These are phyloP conservation scores for Gymnopilus dilepis DNA, from an alignment of 768 basidiomycete species.

Conservation along the genomic window DNA sequence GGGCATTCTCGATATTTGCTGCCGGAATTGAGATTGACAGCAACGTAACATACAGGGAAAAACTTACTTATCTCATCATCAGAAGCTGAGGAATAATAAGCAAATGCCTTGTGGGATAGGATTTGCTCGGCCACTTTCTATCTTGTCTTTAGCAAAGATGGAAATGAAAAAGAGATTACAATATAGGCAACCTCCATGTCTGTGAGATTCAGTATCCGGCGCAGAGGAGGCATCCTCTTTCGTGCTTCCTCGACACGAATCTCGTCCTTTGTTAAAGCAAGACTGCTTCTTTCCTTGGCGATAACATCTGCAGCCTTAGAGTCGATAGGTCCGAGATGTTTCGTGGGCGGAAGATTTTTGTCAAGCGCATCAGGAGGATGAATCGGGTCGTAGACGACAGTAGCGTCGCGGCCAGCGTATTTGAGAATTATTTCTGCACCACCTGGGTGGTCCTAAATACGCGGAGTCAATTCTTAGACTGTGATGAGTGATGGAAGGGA, in stretches of 20 bases:
- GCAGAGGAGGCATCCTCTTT: slow-evolving; percentile 65
- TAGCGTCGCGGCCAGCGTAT: slow-evolving; percentile 89
- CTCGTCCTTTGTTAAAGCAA: slow-evolving; percentile 69
- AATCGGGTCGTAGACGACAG: slow-evolving; percentile 75
- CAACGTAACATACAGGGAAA: background rate
- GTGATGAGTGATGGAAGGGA: slow-evolving; percentile 4
- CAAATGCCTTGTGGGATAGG: slow-evolving; percentile 74
- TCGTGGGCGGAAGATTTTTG: slow-evolving; percentile 69
- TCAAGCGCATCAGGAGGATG: slow-evolving; percentile 85
- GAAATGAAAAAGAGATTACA: background rate
- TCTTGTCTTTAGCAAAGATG: slow-evolving; percentile 6
- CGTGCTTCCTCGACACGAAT: slow-evolving; percentile 67
- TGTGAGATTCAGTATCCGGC: slow-evolving; percentile 70
- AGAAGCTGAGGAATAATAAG: slow-evolving; percentile 86
- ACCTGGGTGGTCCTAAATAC: slow-evolving; percentile 73
- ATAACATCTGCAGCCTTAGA: slow-evolving; percentile 46
- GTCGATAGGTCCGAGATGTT: slow-evolving; percentile 74
- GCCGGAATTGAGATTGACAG: slow-evolving; percentile 9
- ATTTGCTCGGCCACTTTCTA: slow-evolving; percentile 75
- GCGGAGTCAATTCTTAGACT: background rate
- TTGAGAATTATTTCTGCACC: slow-evolving; percentile 82
- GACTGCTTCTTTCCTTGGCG: slow-evolving; percentile 41
- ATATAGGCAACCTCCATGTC: slow-evolving; percentile 75
- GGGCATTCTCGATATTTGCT: slow-evolving; percentile 74
- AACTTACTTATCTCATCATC: slow-evolving; percentile 82